phyloP scores from a whole-genome alignment of 139 green algal genomes.

The Chlorella sp. region DNA sequence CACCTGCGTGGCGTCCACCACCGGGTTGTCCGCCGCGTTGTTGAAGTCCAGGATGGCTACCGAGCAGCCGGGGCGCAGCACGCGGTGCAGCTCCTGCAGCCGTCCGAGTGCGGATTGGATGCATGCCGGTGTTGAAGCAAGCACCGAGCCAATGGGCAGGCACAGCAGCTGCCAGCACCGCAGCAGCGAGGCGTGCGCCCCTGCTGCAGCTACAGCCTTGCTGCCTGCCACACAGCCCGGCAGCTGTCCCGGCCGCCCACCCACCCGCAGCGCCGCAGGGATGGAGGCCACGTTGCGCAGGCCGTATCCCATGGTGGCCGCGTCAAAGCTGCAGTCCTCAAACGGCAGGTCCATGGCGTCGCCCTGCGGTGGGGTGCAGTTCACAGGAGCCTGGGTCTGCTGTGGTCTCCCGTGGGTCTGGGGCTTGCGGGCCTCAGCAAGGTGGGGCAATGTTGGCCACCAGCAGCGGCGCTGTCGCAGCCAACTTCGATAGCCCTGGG shows the following conservation, averaged over 20 bases:
- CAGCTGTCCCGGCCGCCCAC: not conserved
- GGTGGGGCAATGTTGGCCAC: too few relatives aligned
- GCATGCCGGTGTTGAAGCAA: too few relatives aligned
- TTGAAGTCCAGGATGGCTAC: constrained; percentile 98
- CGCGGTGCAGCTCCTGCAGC: constrained; percentile 85
- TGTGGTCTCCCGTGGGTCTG: too few relatives aligned
- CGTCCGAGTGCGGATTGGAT: not conserved
- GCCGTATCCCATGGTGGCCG: constrained; percentile 96
- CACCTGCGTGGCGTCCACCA: constrained; percentile 70
- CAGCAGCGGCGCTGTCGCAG: too few relatives aligned
- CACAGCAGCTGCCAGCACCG: not conserved
- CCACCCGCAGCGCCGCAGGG: constrained; percentile 37
- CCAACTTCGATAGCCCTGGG: too few relatives aligned
- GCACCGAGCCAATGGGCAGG: not conserved
- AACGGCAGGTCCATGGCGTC: constrained; percentile 94
- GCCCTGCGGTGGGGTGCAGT: constrained; percentile 94
- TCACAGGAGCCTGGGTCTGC: not conserved
- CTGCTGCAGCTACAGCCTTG: too few relatives aligned
- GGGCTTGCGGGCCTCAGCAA: too few relatives aligned
- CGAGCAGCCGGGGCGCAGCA: constrained; percentile 79
- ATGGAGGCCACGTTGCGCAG: constrained; percentile 91
- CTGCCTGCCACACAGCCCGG: too few relatives aligned
- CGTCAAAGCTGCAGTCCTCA: constrained; percentile 81
- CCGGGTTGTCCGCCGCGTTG: constrained; percentile 68
- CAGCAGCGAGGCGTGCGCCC: not conserved